Evolutionary conservation across 1,284 basidiomycete species (phyloP).

Genomic region (Phellinidium pouzarii): DNA sequence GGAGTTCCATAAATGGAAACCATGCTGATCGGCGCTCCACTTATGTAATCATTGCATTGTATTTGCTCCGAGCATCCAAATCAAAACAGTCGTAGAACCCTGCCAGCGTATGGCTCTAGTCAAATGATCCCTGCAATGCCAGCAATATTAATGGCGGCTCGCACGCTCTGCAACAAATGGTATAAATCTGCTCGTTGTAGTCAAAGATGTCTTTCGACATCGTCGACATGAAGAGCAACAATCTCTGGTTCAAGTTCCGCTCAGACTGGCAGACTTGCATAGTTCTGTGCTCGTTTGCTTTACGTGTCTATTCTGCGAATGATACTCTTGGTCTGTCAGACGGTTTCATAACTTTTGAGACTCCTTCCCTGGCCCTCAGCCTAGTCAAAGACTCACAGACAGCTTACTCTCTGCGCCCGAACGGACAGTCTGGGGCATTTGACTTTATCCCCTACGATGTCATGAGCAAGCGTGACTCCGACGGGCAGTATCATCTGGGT

Average conservation of each 20-base stretch:
- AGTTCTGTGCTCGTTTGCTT: neutral
- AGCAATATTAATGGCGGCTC: neutral
- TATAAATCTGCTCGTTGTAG: too few relatives aligned
- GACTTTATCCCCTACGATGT: conserved; percentile 49
- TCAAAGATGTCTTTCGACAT: neutral
- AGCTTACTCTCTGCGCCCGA: conserved; percentile 43
- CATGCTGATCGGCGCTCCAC: neutral
- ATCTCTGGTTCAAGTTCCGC: neutral
- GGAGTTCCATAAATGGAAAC: neutral
- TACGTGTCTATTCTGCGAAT: neutral
- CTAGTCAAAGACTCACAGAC: conserved; percentile 56
- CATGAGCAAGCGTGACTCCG: conserved; percentile 42
- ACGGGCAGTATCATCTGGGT: conserved; percentile 50
- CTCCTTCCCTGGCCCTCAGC: conserved; percentile 38
- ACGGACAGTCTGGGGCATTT: conserved; percentile 31
- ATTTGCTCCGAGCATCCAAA: too few relatives aligned
- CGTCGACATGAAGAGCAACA: neutral
- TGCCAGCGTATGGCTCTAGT: neutral
- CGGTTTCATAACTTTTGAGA: conserved; percentile 43
- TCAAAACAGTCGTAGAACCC: too few relatives aligned
- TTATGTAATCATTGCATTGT: neutral
- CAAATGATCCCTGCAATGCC: neutral
- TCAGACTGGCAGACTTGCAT: too few relatives aligned
- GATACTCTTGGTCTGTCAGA: conserved; percentile 37
- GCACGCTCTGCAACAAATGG: too few relatives aligned